Evolutionary conservation across 371 early-diverging fungal species (phyloP).

Genomic region (Cokeromyces recurvatus): DNA sequence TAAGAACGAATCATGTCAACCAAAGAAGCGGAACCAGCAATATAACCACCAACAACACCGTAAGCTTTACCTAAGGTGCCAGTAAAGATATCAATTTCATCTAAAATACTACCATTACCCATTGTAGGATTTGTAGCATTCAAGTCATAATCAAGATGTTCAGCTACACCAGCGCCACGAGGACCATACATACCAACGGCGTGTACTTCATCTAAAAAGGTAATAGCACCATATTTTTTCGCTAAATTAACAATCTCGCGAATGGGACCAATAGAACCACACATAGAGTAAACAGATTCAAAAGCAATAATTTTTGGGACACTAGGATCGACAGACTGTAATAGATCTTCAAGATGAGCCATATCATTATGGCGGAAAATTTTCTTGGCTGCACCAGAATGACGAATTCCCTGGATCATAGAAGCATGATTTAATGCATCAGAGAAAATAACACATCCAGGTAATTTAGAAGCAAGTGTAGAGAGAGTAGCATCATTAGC

Average conservation of each 20-base stretch:
- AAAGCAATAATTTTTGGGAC: constrained; percentile 96
- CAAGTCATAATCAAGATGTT: constrained; percentile 82
- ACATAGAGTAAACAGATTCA: constrained; percentile 99
- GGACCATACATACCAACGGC: constrained; percentile 99
- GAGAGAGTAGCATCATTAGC: constrained; percentile 97
- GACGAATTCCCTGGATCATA: constrained; percentile 98
- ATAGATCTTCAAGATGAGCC: constrained; percentile 81
- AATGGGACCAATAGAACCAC: constrained; percentile 94
- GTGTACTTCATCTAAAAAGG: constrained; percentile 98
- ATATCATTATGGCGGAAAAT: constrained; percentile 96
- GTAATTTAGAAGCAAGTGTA: constrained; percentile 89
- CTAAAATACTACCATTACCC: constrained; percentile 68
- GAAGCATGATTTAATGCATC: constrained; percentile 97
- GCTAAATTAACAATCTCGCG: constrained; percentile 90
- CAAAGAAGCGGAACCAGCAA: constrained; percentile 84
- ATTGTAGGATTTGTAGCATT: constrained; percentile 52
- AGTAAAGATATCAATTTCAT: constrained; percentile 93
- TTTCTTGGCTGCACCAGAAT: constrained; percentile 86
- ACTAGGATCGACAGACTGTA: constrained; percentile 74
- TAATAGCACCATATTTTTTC: constrained; percentile 96
- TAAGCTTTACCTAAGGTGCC: constrained; percentile 99
- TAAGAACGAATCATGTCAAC: constrained; percentile 97
- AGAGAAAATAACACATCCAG: constrained; percentile 91
- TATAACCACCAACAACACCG: constrained; percentile 98
- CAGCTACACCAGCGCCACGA: constrained; percentile 96